Percentiles rank a stretch among this genome's conserved stretches.
These are phyloP conservation scores for Fusarium subglutinans DNA, from an alignment of 2,329 filamentous ascomycete genomes.

Conservation along the genomic window DNA sequence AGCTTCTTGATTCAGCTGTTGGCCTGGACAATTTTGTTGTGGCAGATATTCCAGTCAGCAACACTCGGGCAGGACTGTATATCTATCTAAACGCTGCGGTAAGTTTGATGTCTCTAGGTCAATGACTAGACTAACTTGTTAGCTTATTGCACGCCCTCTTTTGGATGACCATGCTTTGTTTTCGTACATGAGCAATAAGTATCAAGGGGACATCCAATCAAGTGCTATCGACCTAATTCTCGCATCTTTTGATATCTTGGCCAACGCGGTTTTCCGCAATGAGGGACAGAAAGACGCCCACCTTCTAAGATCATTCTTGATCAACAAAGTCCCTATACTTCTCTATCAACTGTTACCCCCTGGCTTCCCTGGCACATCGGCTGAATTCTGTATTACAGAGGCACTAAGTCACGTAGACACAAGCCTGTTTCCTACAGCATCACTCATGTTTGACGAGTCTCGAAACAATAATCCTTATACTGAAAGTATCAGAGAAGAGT, in stretches of 20 bases:
- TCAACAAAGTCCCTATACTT: conserved; percentile 70
- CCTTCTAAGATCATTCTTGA: conserved; percentile 84
- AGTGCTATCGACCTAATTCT: conserved; percentile 85
- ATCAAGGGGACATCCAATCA: conserved; percentile 80
- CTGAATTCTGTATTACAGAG: conserved; percentile 75
- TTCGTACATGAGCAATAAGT: conserved; percentile 84
- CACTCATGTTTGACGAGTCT: conserved; percentile 67
- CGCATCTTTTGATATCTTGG: conserved; percentile 88
- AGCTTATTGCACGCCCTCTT: conserved; percentile 84
- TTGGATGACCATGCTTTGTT: conserved; percentile 84
- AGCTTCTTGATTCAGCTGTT: conserved; percentile 66
- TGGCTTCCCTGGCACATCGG: conserved; percentile 78
- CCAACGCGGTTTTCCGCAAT: conserved; percentile 81
- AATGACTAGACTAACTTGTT: conserved; percentile 1
- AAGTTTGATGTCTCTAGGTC: conserved; percentile 40
- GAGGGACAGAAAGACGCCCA: conserved; percentile 69
- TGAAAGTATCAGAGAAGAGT: conserved; percentile 72
- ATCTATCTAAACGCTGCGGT: conserved; percentile 86
- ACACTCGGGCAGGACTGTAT: conserved; percentile 84
- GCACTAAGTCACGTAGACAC: conserved; percentile 84
- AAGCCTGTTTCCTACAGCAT: conserved; percentile 72
- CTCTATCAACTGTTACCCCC: conserved; percentile 66
- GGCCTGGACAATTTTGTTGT: conserved; percentile 64
- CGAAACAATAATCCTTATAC: conserved; percentile 67
- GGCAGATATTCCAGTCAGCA: conserved; percentile 74